Evolutionary conservation across 331 rosid genomes (phyloP).

Genomic region (Prunus yedoensis): DNA sequence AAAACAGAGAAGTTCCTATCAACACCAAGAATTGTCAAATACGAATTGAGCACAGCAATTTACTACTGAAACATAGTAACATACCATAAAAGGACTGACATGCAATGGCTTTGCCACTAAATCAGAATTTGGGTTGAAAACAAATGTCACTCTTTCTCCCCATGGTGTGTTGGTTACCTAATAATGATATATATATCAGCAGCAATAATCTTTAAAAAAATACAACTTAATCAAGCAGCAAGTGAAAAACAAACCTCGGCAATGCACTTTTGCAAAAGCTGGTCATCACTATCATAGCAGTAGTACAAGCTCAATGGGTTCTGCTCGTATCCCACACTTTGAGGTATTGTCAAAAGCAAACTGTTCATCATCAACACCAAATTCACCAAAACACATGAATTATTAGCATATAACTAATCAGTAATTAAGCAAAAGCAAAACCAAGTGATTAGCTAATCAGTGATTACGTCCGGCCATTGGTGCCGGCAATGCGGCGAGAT

Average conservation of each 20-base stretch:
- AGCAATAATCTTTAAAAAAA: not conserved
- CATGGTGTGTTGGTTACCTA: slow-evolving; percentile 95
- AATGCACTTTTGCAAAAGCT: slow-evolving; percentile 70
- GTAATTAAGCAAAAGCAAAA: not conserved
- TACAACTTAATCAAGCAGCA: not conserved
- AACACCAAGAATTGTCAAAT: not conserved
- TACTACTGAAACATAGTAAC: slow-evolving; percentile 37
- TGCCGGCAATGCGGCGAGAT: slow-evolving; percentile 62
- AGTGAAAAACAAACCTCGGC: slow-evolving; percentile 69
- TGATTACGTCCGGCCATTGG: slow-evolving; percentile 65
- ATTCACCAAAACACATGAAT: not conserved
- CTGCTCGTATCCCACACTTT: slow-evolving; percentile 92
- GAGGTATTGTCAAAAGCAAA: slow-evolving; percentile 77
- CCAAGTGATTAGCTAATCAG: not conserved
- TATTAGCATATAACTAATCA: not conserved
- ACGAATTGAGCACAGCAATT: slow-evolving; percentile 12
- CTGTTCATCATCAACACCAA: slow-evolving; percentile 28
- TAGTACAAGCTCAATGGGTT: slow-evolving; percentile 93
- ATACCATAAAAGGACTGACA: slow-evolving; percentile 96
- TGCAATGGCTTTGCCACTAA: slow-evolving; percentile 83
- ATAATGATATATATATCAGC: slow-evolving; percentile 14
- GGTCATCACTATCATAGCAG: slow-evolving; percentile 53
- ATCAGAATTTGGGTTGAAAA: slow-evolving; percentile 74
- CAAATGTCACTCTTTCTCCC: slow-evolving; percentile 83
- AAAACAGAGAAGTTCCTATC: not conserved